phyloP scores from a whole-genome alignment of 345 rosid species.

The Tarenaya hassleriana region DNA sequence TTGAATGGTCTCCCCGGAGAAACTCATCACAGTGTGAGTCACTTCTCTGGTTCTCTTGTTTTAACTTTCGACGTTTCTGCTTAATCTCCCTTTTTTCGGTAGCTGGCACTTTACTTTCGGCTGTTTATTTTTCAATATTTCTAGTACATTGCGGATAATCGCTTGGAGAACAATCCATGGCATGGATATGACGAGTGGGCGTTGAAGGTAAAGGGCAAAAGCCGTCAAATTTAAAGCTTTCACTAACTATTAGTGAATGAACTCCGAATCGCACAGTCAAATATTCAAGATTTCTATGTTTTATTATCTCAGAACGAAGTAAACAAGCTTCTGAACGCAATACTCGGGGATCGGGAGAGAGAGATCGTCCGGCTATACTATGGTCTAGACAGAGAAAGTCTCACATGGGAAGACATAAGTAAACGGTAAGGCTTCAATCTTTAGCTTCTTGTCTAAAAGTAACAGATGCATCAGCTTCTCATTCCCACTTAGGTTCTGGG shows the following conservation, averaged over 20 bases:
- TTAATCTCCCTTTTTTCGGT: conserved; percentile 5
- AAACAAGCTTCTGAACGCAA: conserved; percentile 47
- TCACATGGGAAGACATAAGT: conserved; percentile 98
- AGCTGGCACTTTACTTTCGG: conserved; percentile 12
- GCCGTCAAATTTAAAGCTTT: neutral
- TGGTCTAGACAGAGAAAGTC: conserved; percentile 70
- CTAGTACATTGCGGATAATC: conserved; percentile 77
- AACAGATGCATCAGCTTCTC: conserved; percentile 2
- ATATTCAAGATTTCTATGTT: neutral
- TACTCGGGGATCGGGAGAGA: conserved; percentile 65
- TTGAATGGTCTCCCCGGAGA: conserved; percentile 86
- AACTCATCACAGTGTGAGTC: conserved; percentile 82
- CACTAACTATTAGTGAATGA: neutral
- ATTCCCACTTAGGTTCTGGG: too few relatives aligned
- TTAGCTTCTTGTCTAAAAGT: conserved; percentile 11
- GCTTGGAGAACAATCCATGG: conserved; percentile 80
- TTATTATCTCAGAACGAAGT: conserved; percentile 77
- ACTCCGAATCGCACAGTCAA: neutral
- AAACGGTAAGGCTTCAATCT: conserved; percentile 53
- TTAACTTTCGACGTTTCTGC: neutral
- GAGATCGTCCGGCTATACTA: conserved; percentile 82
- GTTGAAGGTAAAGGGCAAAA: conserved; percentile 61
- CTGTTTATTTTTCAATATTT: conserved; percentile 16
- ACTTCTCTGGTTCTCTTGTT: conserved; percentile 6
- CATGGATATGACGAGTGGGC: conserved; percentile 71